These are phyloP conservation scores for Cercospora beticola DNA, from an alignment of 2,329 filamentous ascomycete genomes.

Conservation along the genomic window DNA sequence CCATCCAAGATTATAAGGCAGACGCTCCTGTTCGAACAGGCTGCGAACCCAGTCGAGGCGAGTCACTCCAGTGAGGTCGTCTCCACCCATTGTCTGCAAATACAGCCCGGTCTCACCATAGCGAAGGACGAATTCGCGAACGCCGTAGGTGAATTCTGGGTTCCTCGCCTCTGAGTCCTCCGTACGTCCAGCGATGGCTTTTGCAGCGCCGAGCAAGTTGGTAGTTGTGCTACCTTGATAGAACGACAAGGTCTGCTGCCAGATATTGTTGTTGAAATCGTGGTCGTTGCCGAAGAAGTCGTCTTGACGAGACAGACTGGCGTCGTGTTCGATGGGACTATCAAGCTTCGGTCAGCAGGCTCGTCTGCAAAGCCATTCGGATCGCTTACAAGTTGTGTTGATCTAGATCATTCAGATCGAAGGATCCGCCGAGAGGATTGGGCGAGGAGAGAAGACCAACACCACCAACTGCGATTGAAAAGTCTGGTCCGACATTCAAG, in stretches of 20 bases:
- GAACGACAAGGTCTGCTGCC: slow-evolving; percentile 32
- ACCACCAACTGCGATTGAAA: slow-evolving; percentile 33
- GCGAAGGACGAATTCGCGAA: not conserved
- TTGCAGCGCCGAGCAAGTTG: slow-evolving; percentile 32
- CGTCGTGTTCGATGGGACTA: slow-evolving; percentile 38
- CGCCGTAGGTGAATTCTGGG: slow-evolving; percentile 38
- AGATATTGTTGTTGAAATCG: slow-evolving; percentile 39
- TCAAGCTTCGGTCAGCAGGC: not conserved
- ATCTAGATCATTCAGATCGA: slow-evolving; percentile 32
- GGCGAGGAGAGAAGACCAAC: slow-evolving; percentile 29
- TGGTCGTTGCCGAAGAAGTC: slow-evolving; percentile 39
- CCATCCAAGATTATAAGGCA: slow-evolving; percentile 42
- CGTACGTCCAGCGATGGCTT: slow-evolving; percentile 37
- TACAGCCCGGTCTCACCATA: slow-evolving; percentile 44
- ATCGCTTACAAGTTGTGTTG: slow-evolving; percentile 33
- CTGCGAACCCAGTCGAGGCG: slow-evolving; percentile 38
- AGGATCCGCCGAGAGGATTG: slow-evolving; percentile 22
- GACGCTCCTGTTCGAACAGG: slow-evolving; percentile 41
- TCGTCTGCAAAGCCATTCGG: not conserved
- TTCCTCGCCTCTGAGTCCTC: slow-evolving; percentile 30
- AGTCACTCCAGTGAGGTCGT: slow-evolving; percentile 36
- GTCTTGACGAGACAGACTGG: slow-evolving; percentile 38
- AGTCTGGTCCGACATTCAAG: slow-evolving; percentile 33
- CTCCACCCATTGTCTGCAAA: slow-evolving; percentile 39
- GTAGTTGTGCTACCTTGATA: slow-evolving; percentile 32